Evolutionary conservation across 306 rosid species (phyloP).

Genomic region (Glycine latifolia): DNA sequence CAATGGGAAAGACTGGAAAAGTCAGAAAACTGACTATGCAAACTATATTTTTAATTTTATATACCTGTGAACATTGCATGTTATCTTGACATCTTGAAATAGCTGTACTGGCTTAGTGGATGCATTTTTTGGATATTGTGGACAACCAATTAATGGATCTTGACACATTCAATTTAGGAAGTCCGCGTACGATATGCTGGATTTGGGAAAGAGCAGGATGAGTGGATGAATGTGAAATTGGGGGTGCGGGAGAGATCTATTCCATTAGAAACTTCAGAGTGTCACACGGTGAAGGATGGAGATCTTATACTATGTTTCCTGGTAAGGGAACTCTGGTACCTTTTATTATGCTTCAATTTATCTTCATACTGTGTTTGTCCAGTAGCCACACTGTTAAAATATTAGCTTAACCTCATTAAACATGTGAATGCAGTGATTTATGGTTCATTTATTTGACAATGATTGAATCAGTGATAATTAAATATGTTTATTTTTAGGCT

Average conservation of each 20-base stretch:
- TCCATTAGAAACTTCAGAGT: constrained; percentile 81
- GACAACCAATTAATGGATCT: constrained; percentile 36
- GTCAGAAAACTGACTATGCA: constrained; percentile 1
- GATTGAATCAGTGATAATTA: not conserved
- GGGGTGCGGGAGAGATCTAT: constrained; percentile 79
- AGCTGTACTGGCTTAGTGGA: constrained; percentile 33
- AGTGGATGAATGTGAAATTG: constrained; percentile 77
- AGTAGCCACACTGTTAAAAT: constrained; percentile 13
- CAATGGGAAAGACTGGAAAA: not conserved
- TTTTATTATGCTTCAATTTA: constrained; percentile 24
- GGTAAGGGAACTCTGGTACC: constrained; percentile 53
- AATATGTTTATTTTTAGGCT: not conserved
- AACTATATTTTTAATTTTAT: not conserved
- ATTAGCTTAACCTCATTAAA: not conserved
- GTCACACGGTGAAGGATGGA: constrained; percentile 78
- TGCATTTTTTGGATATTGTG: constrained; percentile 36
- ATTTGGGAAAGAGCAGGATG: constrained; percentile 73
- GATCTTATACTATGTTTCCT: constrained; percentile 76
- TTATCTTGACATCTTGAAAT: constrained; percentile 27
- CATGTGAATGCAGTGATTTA: not conserved
- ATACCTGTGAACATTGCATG: constrained; percentile 21
- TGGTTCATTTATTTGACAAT: not conserved
- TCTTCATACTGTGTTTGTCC: not conserved
- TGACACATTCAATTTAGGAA: constrained; percentile 58
- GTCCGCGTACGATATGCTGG: constrained; percentile 80